Evolutionary conservation across 768 basidiomycete species (phyloP), one percentile per base, ranked within the genome.

Genomic region (Tricholoma furcatifolium): DNA sequence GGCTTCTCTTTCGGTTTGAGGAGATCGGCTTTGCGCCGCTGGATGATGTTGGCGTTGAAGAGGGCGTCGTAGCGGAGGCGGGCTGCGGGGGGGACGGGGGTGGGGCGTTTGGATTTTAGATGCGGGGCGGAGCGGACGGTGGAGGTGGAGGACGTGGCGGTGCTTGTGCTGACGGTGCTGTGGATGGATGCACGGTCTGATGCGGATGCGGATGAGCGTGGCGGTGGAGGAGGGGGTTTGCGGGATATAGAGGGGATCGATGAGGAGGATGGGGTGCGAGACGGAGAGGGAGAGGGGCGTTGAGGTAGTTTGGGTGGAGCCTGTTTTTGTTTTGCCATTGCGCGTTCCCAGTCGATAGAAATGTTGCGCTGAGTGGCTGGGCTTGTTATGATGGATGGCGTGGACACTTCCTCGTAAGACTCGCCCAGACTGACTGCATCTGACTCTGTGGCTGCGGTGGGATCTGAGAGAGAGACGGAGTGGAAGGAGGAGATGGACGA

Each of bases 401-500:
- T 69, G 8, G 84, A 82, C 17, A 90, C 77, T 32, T 87, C 77
- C 63, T 90, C 88, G 59, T 83, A 91, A 1, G 87, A 89, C 55
- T 86, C 87, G 44, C 77, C 75, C n/a, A 87, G 75, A 59, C 84
- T 86, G 38, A 71, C 69, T 7, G 76, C 70, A 56, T 86, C 84
- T 2, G 68, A 57, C 35, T 83, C 80, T 27, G 67, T 65, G 18
- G 62, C 62, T 23, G 35, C 60, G 57, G 15, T 38, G 76, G 50
- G 43, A 74, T 60, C 41, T 1, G 88, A 91, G 15, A 91, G 76
- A 1, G 89, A 91, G 21, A 91, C 86, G 2, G 89, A 90, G 60
- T 90, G 88, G 56, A 92, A 90, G 24, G 89, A 91, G 2, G 89
- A 91, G 35, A 89, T 79, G 43, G 89, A 91, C 1, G 87, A 88